Evolutionary conservation across 441 rosid species (phyloP).

Genomic region (Populus hybrid): DNA sequence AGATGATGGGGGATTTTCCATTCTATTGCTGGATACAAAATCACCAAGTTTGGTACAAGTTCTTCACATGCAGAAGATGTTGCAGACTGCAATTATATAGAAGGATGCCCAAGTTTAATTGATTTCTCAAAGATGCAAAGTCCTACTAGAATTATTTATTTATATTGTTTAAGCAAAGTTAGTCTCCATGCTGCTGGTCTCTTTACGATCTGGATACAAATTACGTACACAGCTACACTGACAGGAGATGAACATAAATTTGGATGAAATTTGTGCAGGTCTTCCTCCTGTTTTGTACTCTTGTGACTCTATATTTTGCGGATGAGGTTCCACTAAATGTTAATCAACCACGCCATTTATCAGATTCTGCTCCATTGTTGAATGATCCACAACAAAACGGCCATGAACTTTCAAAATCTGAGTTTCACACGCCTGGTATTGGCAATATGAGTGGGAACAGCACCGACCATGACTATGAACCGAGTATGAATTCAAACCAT

Average conservation of each 20-base stretch:
- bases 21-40: background rate
- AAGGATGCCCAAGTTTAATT: background rate
- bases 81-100: background rate
- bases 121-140: background rate
- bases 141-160: background rate
- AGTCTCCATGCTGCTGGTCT: background rate
- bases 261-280: slow-evolving; percentile 47
- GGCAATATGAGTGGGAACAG: slow-evolving; percentile 32
- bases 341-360: slow-evolving; percentile 36
- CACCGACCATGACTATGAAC: slow-evolving; percentile 35
- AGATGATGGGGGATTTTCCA: background rate
- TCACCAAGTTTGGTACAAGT: background rate
- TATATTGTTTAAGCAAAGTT: background rate
- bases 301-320: slow-evolving; percentile 83
- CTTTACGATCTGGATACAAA: background rate
- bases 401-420: slow-evolving; percentile 41
- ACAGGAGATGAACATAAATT: background rate
- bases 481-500: slow-evolving; percentile 30
- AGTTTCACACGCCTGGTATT: slow-evolving; percentile 28
- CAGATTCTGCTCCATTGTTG: slow-evolving; percentile 83
- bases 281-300: slow-evolving; percentile 75
- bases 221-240: background rate
- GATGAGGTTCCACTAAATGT: slow-evolving; percentile 68
- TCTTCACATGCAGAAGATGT: slow-evolving; percentile 5
- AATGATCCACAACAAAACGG: slow-evolving; percentile 48